Evolutionary conservation across 179 eudicot genomes (phyloP), one percentile per base, ranked within the genome.

Genomic region (Silene noctiflora): DNA sequence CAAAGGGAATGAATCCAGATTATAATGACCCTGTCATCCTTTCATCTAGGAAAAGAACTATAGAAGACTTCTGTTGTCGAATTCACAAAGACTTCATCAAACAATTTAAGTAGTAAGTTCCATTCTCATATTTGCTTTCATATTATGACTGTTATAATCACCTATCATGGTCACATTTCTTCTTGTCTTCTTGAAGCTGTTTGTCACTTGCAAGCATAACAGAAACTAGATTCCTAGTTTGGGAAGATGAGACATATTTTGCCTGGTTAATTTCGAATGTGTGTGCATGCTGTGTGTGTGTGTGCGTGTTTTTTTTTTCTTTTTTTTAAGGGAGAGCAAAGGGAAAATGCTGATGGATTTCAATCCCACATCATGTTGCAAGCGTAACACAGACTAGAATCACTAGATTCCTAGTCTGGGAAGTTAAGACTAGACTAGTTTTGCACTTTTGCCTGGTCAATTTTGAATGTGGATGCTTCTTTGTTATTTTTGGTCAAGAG

Each of bases 1-100:
- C 99, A 20, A 95, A 95, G 88, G 99, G 98, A 61, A 84, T 93
- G 98, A 95, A 95, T 88, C 98, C 99, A 71, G 99, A 95, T 83
- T 95, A 93, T 64, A 93, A 87, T 64, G 98, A 95, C 72, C 97
- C 99, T 46, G 99, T 95, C 39, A 95, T 95, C 66, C 89, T 95
- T 76, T 95, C 98, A 75, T 95, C 98, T 29, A 89, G 81, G 77
- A 93, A 17, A 80, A 89, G 85, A 82, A 91, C 97, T 17, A 92
- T 95, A 11, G 98, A 87, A 81, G 99, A 93, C 75, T 95, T 95
- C 85, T 95, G 99, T 81, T 78, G 24, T 12, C 84, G 98, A 53
- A 95, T 93, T 83, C 99, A 93, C 87, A 95, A 93, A 84, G 99
- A 93, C 80, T 91, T 93, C 93, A 81, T 90, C 67, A 95, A 93